Evolutionary conservation across 2,329 filamentous ascomycete species (phyloP).

Genomic region (Botrytis elliptica): DNA sequence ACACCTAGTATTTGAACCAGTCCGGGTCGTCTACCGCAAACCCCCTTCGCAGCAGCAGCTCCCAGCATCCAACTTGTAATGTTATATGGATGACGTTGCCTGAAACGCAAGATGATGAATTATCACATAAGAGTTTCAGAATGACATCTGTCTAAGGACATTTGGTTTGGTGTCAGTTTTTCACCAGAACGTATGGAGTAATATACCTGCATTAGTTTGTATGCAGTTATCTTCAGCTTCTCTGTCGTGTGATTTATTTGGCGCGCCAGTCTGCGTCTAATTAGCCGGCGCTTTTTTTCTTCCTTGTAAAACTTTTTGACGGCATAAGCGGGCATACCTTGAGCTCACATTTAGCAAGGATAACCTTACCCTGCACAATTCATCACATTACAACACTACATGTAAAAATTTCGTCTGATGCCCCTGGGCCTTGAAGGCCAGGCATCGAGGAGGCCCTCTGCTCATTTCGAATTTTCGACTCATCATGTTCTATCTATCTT

Average conservation of each 20-base stretch:
- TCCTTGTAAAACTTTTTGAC: neutral
- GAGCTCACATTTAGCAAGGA: neutral
- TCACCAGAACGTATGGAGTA: neutral
- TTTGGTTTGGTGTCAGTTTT: neutral
- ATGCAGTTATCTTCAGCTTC: conserved; percentile 15
- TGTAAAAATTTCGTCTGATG: neutral
- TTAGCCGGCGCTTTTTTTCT: conserved; percentile 11
- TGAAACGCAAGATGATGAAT: neutral
- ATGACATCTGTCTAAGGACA: neutral
- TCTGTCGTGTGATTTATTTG: neutral
- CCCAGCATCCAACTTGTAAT: neutral
- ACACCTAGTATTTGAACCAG: neutral
- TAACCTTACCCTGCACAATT: conserved; percentile 10
- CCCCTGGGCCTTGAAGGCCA: neutral
- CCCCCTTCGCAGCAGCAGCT: neutral
- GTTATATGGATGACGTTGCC: conserved; percentile 2
- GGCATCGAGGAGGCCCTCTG: neutral
- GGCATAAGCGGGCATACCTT: conserved; percentile 15
- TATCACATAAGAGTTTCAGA: neutral
- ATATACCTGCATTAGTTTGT: conserved; percentile 2
- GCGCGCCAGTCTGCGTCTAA: conserved; percentile 20
- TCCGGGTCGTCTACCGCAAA: neutral
- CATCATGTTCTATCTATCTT: neutral
- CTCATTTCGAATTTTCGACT: neutral
- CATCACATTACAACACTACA: conserved; percentile 7